phyloP scores from a whole-genome alignment of 139 green algal genomes.

The Prasinococcaceae sp. region DNA sequence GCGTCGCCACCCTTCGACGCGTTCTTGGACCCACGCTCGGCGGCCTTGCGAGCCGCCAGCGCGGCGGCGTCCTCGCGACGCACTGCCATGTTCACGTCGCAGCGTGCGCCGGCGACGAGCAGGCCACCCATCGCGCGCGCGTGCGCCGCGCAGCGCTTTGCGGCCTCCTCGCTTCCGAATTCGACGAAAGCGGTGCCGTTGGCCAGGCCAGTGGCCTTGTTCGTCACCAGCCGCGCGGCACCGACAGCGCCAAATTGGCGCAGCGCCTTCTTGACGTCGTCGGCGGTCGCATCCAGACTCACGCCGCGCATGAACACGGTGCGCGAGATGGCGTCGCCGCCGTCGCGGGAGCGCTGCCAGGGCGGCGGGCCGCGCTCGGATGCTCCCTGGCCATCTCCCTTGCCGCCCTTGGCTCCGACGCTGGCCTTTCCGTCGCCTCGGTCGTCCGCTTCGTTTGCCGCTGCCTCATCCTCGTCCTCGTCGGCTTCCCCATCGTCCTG shows the following conservation, averaged over 20 bases:
- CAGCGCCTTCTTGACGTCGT: not conserved
- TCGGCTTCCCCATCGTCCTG: not conserved
- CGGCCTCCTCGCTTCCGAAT: conserved; percentile 14
- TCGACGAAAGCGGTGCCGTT: conserved; percentile 23
- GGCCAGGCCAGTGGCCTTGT: conserved; percentile 11
- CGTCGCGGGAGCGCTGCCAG: too few relatives aligned
- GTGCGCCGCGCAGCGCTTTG: not conserved
- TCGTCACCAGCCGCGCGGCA: conserved; percentile 12
- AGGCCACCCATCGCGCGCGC: not conserved
- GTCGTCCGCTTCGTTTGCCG: not conserved
- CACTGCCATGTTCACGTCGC: conserved; percentile 64
- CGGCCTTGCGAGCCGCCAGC: conserved; percentile 1
- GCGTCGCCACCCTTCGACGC: conserved; percentile 5
- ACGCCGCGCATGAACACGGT: conserved; percentile 18
- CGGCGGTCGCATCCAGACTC: not conserved
- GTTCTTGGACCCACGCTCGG: not conserved
- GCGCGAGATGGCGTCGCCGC: too few relatives aligned
- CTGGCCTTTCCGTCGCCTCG: not conserved
- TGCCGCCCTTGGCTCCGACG: not conserved
- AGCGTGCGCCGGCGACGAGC: conserved; percentile 34
- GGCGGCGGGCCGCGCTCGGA: too few relatives aligned
- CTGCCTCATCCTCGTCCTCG: conserved; percentile 7
- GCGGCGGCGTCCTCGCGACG: conserved; percentile 28
- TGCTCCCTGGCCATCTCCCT: not conserved
- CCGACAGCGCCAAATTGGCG: conserved; percentile 4